Percentiles rank a stretch among this genome's conserved stretches.
Evolutionary conservation across 129 eudicot genomes (phyloP).

Genomic region (Silybum marianum): DNA sequence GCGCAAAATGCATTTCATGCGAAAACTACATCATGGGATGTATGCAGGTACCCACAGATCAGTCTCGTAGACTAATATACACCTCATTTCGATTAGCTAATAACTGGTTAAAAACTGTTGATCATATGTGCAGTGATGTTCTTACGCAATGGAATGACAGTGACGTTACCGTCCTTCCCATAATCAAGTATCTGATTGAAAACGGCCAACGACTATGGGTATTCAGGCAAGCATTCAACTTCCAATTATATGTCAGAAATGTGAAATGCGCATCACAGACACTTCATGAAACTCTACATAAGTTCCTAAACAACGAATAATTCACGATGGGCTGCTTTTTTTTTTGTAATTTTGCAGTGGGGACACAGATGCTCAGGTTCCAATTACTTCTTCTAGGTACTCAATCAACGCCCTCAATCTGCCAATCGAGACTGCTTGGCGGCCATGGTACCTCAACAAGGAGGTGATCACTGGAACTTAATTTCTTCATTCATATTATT

Average conservation of each 20-base stretch:
- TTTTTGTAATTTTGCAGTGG: conserved; percentile 5
- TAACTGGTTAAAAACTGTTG: neutral
- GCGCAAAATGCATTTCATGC: conserved; percentile 10
- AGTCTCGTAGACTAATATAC: neutral
- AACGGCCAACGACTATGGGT: conserved; percentile 47
- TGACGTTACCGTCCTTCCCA: conserved; percentile 38
- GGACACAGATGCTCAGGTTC: conserved; percentile 10
- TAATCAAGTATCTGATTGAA: conserved; percentile 36
- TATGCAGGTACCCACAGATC: neutral
- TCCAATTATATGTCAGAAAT: neutral
- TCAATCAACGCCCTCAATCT: conserved; percentile 8
- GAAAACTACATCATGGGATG: conserved; percentile 12
- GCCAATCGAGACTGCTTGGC: conserved; percentile 11
- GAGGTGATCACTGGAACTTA: neutral
- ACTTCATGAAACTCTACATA: no score
- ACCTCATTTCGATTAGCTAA: neutral
- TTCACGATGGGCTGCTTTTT: neutral
- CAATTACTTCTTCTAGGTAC: conserved; percentile 18
- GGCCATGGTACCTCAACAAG: neutral
- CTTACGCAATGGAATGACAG: conserved; percentile 35
- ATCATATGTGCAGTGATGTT: conserved; percentile 23
- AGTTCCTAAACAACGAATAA: neutral
- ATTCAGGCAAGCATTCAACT: conserved; percentile 30
- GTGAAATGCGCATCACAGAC: neutral
- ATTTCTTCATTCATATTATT: neutral